A percentile compares a stretch with the other conserved stretches of the same genome.
phyloP scores from a whole-genome alignment of 371 early-diverging fungal genomes.

The Lichtheimia corymbifera region DNA sequence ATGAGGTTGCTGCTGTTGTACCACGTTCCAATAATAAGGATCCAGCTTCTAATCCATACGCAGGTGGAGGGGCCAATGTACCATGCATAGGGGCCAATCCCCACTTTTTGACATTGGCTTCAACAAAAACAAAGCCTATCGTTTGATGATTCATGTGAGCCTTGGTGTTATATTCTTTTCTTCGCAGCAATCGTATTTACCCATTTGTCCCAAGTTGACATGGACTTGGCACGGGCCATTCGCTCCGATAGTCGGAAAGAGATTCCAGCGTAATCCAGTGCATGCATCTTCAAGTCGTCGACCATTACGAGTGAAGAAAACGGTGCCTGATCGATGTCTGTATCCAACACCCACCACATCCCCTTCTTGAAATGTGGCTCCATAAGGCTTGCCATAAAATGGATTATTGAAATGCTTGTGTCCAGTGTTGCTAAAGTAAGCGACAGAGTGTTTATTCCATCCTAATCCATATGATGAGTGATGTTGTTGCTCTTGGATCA shows the following conservation, averaged over 20 bases:
- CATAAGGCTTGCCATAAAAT: constrained; percentile 62
- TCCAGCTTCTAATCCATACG: constrained; percentile 59
- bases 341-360: constrained; percentile 84
- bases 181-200: constrained; percentile 7
- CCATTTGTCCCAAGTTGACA: constrained; percentile 63
- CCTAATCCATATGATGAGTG: constrained; percentile 28
- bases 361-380: constrained; percentile 64
- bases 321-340: constrained; percentile 70
- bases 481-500: not conserved
- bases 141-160: not conserved
- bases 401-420: constrained; percentile 65
- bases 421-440: constrained; percentile 71
- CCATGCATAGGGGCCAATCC: constrained; percentile 76
- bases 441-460: constrained; percentile 75
- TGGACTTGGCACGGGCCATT: constrained; percentile 66
- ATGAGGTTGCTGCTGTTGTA: not conserved
- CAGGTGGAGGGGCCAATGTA: constrained; percentile 69
- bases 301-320: constrained; percentile 82
- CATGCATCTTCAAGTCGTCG: constrained; percentile 61
- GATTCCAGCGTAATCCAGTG: constrained; percentile 53
- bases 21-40: constrained; percentile 50
- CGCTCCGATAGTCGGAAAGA: constrained; percentile 68
- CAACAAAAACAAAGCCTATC: constrained; percentile 68
- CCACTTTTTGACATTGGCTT: constrained; percentile 85
- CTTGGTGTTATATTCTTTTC: too few relatives aligned